Percentiles rank a stretch among this genome's conserved stretches.
phyloP scores from a whole-genome alignment of 2,329 filamentous ascomycete genomes.

The Fusarium siculi region DNA sequence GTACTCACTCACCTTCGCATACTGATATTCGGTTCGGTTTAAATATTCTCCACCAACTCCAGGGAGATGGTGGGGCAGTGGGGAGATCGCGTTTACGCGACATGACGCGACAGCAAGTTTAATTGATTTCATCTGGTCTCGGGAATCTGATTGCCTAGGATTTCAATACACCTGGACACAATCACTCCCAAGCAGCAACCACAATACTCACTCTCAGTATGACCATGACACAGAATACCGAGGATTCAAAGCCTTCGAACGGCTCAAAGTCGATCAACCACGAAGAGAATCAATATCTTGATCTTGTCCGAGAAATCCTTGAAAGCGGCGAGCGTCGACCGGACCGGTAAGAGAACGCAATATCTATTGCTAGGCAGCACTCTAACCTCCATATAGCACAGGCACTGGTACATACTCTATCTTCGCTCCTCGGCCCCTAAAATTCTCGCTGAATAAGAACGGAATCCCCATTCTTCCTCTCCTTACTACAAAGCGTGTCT shows the following conservation, averaged over 20 bases:
- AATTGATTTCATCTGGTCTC: slow-evolving; percentile 25
- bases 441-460: slow-evolving; percentile 80
- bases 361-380: background rate
- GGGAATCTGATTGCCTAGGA: background rate
- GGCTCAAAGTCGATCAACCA: slow-evolving; percentile 56
- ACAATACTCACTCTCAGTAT: slow-evolving; percentile 13
- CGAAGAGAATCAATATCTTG: slow-evolving; percentile 94
- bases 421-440: slow-evolving; percentile 87
- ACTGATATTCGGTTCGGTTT: background rate
- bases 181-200: background rate
- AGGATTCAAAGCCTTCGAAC: slow-evolving; percentile 16
- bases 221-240: slow-evolving; percentile 28
- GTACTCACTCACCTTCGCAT: background rate
- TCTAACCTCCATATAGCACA: slow-evolving; percentile 67
- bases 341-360: slow-evolving; percentile 70
- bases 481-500: slow-evolving; percentile 97
- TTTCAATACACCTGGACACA: background rate
- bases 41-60: background rate
- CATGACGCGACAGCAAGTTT: slow-evolving; percentile 21
- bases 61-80: slow-evolving; percentile 1
- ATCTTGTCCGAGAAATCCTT: slow-evolving; percentile 87
- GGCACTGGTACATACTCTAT: slow-evolving; percentile 92
- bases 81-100: slow-evolving; percentile 19
- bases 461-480: slow-evolving; percentile 81
- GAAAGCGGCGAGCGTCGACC: slow-evolving; percentile 85